Conservation (phyloP, 2,329 filamentous ascomycete species). For the Ceratocystis colombiana region DNA sequence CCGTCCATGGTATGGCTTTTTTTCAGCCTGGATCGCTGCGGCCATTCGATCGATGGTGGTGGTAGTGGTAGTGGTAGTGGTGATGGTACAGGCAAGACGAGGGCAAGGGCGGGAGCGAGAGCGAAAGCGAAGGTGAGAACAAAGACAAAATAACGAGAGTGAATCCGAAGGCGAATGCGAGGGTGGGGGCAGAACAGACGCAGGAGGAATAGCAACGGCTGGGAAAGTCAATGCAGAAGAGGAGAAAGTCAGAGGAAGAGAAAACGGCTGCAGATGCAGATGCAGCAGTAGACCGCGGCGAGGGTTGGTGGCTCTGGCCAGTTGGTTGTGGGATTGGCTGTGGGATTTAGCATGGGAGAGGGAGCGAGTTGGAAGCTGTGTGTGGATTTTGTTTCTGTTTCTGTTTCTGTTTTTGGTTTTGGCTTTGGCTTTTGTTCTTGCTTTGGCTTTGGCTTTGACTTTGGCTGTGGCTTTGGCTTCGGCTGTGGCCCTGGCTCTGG, state of each 20-base stretch:
- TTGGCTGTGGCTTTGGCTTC: constrained; percentile 11
- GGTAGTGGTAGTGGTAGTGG: constrained; percentile 5
- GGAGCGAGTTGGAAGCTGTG: constrained; percentile 13
- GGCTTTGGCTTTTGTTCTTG: neutral
- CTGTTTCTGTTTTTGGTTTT: constrained; percentile 14
- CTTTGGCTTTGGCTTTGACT: constrained; percentile 17
- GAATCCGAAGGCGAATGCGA: constrained; percentile 16
- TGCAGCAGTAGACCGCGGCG: constrained; percentile 4
- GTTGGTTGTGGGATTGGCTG: constrained; percentile 7
- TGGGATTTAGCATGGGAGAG: constrained; percentile 15
- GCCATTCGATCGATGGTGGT: constrained; percentile 23
- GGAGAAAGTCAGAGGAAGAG: constrained; percentile 18
- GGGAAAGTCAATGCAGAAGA: neutral
- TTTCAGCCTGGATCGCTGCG: constrained; percentile 5
- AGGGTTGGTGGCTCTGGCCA: constrained; percentile 10
- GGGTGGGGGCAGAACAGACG: constrained; percentile 2
- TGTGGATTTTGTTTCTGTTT: constrained; percentile 12
- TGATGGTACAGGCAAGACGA: neutral
- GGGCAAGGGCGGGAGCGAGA: constrained; percentile 9
- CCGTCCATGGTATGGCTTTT: constrained; percentile 25
- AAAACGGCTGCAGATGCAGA: constrained; percentile 17
- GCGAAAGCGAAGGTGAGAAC: constrained; percentile 8
- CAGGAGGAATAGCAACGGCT: neutral
- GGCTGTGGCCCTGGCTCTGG: constrained; percentile 9
- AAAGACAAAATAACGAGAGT: neutral